Evolutionary conservation across 257 asterid species (phyloP).

Genomic region (Ballota nigra): DNA sequence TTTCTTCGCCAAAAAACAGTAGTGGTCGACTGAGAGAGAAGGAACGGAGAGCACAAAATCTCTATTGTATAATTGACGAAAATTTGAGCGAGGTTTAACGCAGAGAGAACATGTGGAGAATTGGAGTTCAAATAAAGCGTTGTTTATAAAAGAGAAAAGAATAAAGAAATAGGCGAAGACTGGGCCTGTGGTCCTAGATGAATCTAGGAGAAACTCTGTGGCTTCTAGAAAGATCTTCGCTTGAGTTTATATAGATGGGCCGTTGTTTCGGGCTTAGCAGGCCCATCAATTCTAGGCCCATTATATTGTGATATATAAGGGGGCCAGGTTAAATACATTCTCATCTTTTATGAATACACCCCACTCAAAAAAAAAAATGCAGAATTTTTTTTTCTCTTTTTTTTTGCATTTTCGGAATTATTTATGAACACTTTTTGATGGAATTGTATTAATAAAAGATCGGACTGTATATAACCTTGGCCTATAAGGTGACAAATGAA

Average conservation of each 20-base stretch:
- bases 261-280: not conserved
- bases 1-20: conserved; percentile 2
- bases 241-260: not conserved
- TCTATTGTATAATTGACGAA: not conserved
- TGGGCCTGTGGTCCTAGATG: conserved; percentile 28
- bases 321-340: too few relatives aligned
- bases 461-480: too few relatives aligned
- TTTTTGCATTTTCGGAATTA: too few relatives aligned
- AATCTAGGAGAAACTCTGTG: conserved; percentile 23
- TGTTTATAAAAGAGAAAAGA: not conserved
- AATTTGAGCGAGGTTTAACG: conserved; percentile 10
- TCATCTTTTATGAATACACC: too few relatives aligned
- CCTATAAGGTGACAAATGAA: too few relatives aligned
- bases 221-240: conserved; percentile 37
- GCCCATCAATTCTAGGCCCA: not conserved
- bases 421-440: too few relatives aligned
- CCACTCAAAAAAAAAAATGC: too few relatives aligned
- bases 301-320: not conserved
- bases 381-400: too few relatives aligned
- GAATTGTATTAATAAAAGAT: too few relatives aligned
- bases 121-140: conserved; percentile 1
- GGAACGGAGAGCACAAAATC: not conserved
- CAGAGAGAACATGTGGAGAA: conserved; percentile 16
- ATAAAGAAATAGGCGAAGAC: not conserved
- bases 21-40: conserved; percentile 10